Conservation (phyloP, 352 stramenopile species). For the Aphanomyces stellatus region DNA sequence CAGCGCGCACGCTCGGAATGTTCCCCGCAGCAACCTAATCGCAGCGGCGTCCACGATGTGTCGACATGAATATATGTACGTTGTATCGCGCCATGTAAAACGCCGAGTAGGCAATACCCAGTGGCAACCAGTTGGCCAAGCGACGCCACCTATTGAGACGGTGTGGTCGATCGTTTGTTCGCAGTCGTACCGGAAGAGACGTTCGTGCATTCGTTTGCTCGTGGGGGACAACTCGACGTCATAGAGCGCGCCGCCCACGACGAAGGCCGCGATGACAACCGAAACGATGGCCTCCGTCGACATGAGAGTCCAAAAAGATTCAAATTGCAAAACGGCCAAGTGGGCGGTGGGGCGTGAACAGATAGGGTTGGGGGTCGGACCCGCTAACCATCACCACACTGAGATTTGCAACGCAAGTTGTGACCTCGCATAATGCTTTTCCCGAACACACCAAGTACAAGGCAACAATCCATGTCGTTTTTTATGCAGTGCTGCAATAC, state of each 20-base stretch:
- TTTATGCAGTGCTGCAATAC: no score
- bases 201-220: conserved; percentile 42
- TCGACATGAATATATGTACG: conserved; percentile 18
- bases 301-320: no score
- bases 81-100: conserved; percentile 72
- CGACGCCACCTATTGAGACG: conserved; percentile 42
- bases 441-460: no score
- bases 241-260: conserved; percentile 40
- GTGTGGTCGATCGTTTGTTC: background rate
- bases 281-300: conserved; percentile 27
- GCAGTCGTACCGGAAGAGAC: conserved; percentile 33
- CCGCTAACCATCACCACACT: no score
- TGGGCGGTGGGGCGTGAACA: no score
- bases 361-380: no score
- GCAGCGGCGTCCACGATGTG: background rate
- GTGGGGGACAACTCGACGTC: conserved; percentile 53
- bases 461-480: no score
- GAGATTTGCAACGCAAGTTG: no score
- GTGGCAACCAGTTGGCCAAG: conserved; percentile 66
- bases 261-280: conserved; percentile 44
- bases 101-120: conserved; percentile 56
- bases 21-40: conserved; percentile 40
- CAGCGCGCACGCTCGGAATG: conserved; percentile 36
- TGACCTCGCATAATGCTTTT: no score
- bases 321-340: no score